Conservation (phyloP, 768 basidiomycete species). For the Macrocybe gigantea region DNA sequence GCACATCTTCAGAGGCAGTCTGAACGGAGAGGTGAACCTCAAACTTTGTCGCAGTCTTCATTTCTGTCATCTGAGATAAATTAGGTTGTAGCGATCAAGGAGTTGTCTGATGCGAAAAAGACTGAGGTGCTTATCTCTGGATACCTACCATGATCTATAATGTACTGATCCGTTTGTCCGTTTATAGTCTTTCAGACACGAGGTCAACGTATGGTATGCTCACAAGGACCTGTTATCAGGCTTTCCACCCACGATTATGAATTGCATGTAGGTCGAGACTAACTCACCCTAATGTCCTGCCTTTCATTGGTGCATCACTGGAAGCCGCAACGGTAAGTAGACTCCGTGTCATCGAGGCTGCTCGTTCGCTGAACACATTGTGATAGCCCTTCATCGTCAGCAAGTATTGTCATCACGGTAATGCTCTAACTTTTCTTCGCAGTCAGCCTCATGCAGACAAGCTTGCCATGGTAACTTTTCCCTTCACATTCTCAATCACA, state of each 20-base stretch:
- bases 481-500: neutral
- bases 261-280: neutral
- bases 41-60: too few relatives aligned
- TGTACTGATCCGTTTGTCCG: neutral
- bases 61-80: too few relatives aligned
- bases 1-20: constrained; percentile 20
- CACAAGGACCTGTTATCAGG: neutral
- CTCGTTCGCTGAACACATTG: neutral
- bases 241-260: neutral
- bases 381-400: constrained; percentile 7
- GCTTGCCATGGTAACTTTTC: constrained; percentile 7
- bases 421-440: constrained; percentile 3
- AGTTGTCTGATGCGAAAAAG: neutral
- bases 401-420: constrained; percentile 3
- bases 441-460: neutral
- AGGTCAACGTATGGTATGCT: constrained; percentile 1
- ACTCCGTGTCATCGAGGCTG: neutral
- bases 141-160: too few relatives aligned
- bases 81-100: constrained; percentile 24
- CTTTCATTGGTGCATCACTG: constrained; percentile 1
- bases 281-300: neutral
- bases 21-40: constrained; percentile 15
- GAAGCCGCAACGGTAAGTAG: neutral
- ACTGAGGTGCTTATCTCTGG: too few relatives aligned
- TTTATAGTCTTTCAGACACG: neutral